Percentiles rank a stretch among this genome's conserved stretches.
Evolutionary conservation across 208 protist species (phyloP).

Genomic region (Vickermania spadyakhi): DNA sequence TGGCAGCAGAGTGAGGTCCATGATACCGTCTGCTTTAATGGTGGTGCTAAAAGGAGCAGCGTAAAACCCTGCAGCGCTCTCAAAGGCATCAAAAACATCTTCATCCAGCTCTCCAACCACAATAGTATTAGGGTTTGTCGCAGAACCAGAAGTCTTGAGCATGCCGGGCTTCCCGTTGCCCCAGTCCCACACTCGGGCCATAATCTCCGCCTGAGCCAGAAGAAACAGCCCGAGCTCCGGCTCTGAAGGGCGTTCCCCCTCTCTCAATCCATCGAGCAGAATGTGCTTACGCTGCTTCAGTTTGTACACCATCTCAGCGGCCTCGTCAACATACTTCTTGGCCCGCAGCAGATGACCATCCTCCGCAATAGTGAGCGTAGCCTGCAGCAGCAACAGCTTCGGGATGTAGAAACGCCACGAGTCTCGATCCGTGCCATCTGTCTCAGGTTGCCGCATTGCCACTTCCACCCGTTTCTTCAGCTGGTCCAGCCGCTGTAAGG

Average conservation of each 20-base stretch:
- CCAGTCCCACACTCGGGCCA: slow-evolving; percentile 62
- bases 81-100: slow-evolving; percentile 23
- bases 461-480: slow-evolving; percentile 12
- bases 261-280: slow-evolving; percentile 41
- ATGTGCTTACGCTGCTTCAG: slow-evolving; percentile 26
- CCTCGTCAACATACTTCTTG: slow-evolving; percentile 30
- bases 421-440: slow-evolving; percentile 29
- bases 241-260: slow-evolving; percentile 24
- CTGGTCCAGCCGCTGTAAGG: slow-evolving; percentile 63
- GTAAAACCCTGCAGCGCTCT: slow-evolving; percentile 53
- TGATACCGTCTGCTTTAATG: slow-evolving; percentile 70
- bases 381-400: slow-evolving; percentile 72
- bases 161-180: slow-evolving; percentile 18
- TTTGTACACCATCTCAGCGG: slow-evolving; percentile 36
- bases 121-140: slow-evolving; percentile 24
- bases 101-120: slow-evolving; percentile 30
- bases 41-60: slow-evolving; percentile 44
- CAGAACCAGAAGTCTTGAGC: slow-evolving; percentile 25
- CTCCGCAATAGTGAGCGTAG: slow-evolving; percentile 47
- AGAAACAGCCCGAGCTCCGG: slow-evolving; percentile 66
- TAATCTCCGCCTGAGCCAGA: slow-evolving; percentile 55
- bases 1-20: slow-evolving; percentile 27
- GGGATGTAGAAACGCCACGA: slow-evolving; percentile 23
- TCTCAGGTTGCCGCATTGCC: neutral
- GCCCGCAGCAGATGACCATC: slow-evolving; percentile 60